phyloP scores from a whole-genome alignment of 345 rosid genomes.

The Garcia nutans region DNA sequence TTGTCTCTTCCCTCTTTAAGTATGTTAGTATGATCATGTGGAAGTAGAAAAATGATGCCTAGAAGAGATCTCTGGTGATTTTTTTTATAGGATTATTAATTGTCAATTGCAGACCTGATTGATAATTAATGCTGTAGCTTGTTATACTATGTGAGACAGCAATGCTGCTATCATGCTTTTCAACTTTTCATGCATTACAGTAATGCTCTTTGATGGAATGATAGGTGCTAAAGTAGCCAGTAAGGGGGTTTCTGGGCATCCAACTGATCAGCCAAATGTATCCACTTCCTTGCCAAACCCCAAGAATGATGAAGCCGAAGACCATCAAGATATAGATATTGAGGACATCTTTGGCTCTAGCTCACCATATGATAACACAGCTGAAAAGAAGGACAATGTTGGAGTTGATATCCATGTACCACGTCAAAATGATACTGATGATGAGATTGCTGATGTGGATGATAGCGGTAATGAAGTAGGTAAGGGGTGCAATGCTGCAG shows the following conservation, averaged over 20 bases:
- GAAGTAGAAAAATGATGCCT: neutral
- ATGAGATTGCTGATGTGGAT: constrained; percentile 93
- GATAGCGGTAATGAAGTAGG: constrained; percentile 63
- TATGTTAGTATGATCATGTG: neutral
- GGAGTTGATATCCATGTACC: constrained; percentile 40
- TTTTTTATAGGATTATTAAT: neutral
- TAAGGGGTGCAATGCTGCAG: constrained; percentile 82
- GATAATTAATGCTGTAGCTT: neutral
- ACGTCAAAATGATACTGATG: constrained; percentile 52
- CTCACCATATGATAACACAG: constrained; percentile 43
- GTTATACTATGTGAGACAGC: neutral
- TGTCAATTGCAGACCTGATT: neutral
- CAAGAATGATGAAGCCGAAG: constrained; percentile 58
- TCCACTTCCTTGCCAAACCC: constrained; percentile 39
- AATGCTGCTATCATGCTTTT: neutral
- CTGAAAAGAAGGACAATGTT: constrained; percentile 30
- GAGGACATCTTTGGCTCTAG: constrained; percentile 63
- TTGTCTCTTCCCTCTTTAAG: neutral
- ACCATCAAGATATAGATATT: constrained; percentile 58
- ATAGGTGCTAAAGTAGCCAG: constrained; percentile 35
- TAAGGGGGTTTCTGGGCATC: constrained; percentile 39
- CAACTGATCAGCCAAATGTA: constrained; percentile 29
- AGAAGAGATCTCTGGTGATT: neutral
- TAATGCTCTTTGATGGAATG: neutral
- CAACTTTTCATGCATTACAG: neutral